Base-by-base conservation (phyloP, 371 early-diverging fungal genomes). In the Saksenaea oblongispora region DNA sequence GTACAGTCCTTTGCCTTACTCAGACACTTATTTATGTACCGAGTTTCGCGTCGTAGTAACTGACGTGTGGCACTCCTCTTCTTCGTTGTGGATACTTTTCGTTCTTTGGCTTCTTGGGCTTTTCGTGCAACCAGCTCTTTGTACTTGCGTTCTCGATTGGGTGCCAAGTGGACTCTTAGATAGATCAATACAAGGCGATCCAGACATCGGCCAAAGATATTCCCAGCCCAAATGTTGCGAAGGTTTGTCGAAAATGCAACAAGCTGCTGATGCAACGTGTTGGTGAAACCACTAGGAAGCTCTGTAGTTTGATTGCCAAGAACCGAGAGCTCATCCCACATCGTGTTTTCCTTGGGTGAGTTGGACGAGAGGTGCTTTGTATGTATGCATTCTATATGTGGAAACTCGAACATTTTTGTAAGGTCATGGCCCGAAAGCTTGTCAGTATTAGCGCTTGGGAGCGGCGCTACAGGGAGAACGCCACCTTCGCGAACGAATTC, bases 271-370 rank as follows among this genome's bases (percentile, higher is more conserved):
- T 7, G 44, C 1, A 18, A 7, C 18, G 44, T 44, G 17, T 44
- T n/a, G 18, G 31, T n/a, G 24, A 11, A 36, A 58, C 67, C 36
- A 28, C 70, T 69, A 59, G 70, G 72, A 37, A 72, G 39, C 22
- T 75, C 75, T 59, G 67, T 28, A 34, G 70, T 62, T 14, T 47
- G 69, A 54, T 13, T 59, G 56, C 2, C 55, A 51, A 35, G n/a
- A 1, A 44, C 44, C 8, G 10, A 44, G 44, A 44, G 44, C 22
- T 44, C 4, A n/a, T 22, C 15, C 15, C 44, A 44, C n/a, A 18
- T 44, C 17, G 14, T 44, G 5, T 44, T 44, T 44, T 44, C 44
- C 44, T 44, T 44, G 14, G 44, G 7, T 7, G 44, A 8, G 44
- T 44, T 44, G 3, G 22, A 44, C 18, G 17, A n/a, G n/a, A n/a